Conservation (phyloP, 192 early-diverging fungal species). For the Dissophora ornata region DNA sequence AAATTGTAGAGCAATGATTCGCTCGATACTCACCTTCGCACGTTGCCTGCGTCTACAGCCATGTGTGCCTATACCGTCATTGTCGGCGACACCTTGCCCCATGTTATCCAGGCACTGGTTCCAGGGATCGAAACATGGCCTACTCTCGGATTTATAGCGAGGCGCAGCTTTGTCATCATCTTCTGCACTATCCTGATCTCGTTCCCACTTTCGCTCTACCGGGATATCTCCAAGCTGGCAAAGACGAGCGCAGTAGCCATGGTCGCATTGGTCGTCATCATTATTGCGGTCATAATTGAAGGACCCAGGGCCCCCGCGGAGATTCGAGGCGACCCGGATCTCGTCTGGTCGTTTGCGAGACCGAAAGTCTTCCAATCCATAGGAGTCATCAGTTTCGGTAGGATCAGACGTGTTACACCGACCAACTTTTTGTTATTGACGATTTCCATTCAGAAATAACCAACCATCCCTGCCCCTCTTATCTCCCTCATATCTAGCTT, state of each 20-base stretch:
- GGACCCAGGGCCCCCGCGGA: constrained; percentile 68
- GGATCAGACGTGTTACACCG: too few species aligned
- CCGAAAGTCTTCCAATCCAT: constrained; percentile 81
- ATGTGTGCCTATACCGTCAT: constrained; percentile 80
- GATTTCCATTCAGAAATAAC: too few species aligned
- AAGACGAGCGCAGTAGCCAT: constrained; percentile 90
- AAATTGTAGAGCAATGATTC: neutral
- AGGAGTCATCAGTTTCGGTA: constrained; percentile 91
- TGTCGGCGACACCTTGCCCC: constrained; percentile 90
- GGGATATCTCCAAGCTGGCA: constrained; percentile 89
- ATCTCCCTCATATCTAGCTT: too few species aligned
- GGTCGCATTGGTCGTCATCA: constrained; percentile 82
- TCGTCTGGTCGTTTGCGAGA: constrained; percentile 54
- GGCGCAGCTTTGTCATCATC: constrained; percentile 78
- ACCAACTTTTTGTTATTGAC: too few species aligned
- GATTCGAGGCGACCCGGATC: constrained; percentile 59
- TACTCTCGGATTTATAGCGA: constrained; percentile 71
- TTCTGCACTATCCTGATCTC: constrained; percentile 83
- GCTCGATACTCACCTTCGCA: neutral
- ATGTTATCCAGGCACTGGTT: constrained; percentile 80
- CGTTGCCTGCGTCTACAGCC: constrained; percentile 23
- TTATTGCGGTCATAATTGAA: constrained; percentile 76
- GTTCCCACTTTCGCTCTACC: constrained; percentile 86
- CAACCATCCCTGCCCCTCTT: too few species aligned
- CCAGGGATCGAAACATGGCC: constrained; percentile 63